Conservation (phyloP, 1,139 yeast species). For the Debaryomyces singareniensis region DNA sequence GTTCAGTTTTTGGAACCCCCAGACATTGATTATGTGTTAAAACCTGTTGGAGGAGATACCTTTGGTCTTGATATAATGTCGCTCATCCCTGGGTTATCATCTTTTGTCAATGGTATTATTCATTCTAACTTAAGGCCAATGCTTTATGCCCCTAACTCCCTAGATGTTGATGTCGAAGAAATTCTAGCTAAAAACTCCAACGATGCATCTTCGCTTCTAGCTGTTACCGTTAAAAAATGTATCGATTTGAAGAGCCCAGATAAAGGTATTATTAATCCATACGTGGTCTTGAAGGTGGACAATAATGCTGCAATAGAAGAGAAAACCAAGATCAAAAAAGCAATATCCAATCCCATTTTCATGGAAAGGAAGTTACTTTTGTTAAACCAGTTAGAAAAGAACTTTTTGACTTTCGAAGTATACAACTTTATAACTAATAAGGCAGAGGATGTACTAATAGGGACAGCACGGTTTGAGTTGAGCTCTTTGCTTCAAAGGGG, state of each 20-base stretch:
- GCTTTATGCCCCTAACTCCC: conserved; percentile 77
- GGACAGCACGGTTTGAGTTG: conserved; percentile 51
- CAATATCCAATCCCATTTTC: conserved; percentile 53
- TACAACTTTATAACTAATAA: conserved; percentile 46
- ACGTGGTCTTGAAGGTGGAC: conserved; percentile 44
- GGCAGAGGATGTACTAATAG: conserved; percentile 51
- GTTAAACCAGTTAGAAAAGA: conserved; percentile 52
- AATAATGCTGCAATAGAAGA: conserved; percentile 37
- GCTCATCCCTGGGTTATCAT: conserved; percentile 69
- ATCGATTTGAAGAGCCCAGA: conserved; percentile 37
- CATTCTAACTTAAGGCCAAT: conserved; percentile 68
- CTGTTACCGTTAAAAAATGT: conserved; percentile 54
- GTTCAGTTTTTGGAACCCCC: conserved; percentile 74
- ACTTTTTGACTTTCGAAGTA: conserved; percentile 46
- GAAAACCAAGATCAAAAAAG: conserved; percentile 52
- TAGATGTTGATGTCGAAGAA: conserved; percentile 70
- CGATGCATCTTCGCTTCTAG: conserved; percentile 64
- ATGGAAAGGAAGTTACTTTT: conserved; percentile 59
- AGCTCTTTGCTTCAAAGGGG: conserved; percentile 54
- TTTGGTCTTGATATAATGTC: conserved; percentile 81
- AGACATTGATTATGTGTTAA: conserved; percentile 66
- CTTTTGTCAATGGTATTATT: conserved; percentile 65
- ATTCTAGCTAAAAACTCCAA: conserved; percentile 55
- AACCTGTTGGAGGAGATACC: conserved; percentile 86
- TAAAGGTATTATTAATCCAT: conserved; percentile 52